phyloP scores from a whole-genome alignment of 352 stramenopile genomes.

The Sclerospora graminicola region DNA sequence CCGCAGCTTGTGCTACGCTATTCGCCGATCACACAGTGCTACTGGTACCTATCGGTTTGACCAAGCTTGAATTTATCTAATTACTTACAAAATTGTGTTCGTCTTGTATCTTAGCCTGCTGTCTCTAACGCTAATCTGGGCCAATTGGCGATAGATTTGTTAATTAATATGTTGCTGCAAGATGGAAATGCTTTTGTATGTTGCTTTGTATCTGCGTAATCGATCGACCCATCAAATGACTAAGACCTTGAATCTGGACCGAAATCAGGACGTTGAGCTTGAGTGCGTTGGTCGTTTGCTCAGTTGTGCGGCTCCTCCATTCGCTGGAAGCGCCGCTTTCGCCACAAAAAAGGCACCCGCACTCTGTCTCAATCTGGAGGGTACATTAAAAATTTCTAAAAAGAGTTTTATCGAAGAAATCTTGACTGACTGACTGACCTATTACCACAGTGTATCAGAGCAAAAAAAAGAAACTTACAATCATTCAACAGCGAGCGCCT shows the following conservation, averaged over 20 bases:
- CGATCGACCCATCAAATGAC: slow-evolving; percentile 3
- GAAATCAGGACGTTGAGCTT: slow-evolving; percentile 27
- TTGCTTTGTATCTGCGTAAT: background rate
- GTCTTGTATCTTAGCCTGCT: slow-evolving; percentile 28
- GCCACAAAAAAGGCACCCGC: slow-evolving; percentile 23
- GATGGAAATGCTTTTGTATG: slow-evolving; percentile 36
- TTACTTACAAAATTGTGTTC: background rate
- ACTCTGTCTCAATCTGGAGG: slow-evolving; percentile 72
- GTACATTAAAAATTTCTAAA: slow-evolving; percentile 15
- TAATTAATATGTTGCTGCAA: slow-evolving; percentile 65
- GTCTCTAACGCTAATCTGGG: slow-evolving; percentile 78
- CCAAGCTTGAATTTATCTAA: background rate
- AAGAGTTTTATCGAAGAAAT: background rate
- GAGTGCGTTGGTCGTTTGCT: slow-evolving; percentile 48
- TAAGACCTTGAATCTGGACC: background rate
- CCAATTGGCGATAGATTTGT: slow-evolving; percentile 64
- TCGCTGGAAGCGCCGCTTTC: slow-evolving; percentile 50
- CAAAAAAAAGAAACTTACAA: slow-evolving; percentile 46
- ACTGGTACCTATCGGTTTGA: slow-evolving; percentile 22
- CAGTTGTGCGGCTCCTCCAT: slow-evolving; percentile 43
- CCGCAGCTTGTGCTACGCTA: slow-evolving; percentile 13
- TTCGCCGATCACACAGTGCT: slow-evolving; percentile 50
- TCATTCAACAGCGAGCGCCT: slow-evolving; percentile 66
- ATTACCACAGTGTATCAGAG: slow-evolving; percentile 69
- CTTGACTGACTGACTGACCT: slow-evolving; percentile 1